These are phyloP conservation scores for Sugiyamaella americana DNA, from an alignment of 805 yeast genomes.

Conservation along the genomic window DNA sequence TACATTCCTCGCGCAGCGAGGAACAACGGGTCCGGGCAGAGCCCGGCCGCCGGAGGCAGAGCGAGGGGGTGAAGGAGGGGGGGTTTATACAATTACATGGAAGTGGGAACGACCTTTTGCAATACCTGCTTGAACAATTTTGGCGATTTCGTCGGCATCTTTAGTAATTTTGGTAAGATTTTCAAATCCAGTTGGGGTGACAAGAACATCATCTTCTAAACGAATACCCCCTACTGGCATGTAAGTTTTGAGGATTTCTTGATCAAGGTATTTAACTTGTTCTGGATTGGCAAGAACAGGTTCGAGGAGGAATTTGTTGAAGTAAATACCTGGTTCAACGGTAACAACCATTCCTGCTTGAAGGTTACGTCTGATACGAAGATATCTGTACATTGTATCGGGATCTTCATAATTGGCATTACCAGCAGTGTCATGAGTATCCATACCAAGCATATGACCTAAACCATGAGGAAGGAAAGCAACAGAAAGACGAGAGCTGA, in stretches of 20 bases:
- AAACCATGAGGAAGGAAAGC: slow-evolving; percentile 93
- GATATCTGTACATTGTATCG: slow-evolving; percentile 65
- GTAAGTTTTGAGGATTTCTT: slow-evolving; percentile 64
- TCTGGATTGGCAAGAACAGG: slow-evolving; percentile 43
- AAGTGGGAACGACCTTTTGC: slow-evolving; percentile 55
- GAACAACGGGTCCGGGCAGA: no score
- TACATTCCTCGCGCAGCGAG: no score
- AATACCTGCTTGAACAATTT: slow-evolving; percentile 62
- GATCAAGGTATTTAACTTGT: slow-evolving; percentile 54
- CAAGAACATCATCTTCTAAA: slow-evolving; percentile 86
- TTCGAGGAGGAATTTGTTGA: slow-evolving; percentile 73
- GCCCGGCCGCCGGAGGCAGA: no score
- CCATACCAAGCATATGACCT: slow-evolving; percentile 91
- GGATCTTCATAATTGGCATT: slow-evolving; percentile 77
- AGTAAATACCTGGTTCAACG: slow-evolving; percentile 92
- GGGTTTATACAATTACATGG: slow-evolving; percentile 49
- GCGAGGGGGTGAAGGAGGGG: no score
- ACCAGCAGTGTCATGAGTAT: slow-evolving; percentile 95
- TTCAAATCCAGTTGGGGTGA: slow-evolving; percentile 71
- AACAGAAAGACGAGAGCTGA: slow-evolving; percentile 61
- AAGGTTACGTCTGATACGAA: slow-evolving; percentile 73
- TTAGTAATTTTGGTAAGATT: slow-evolving; percentile 77
- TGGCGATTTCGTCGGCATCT: slow-evolving; percentile 76
- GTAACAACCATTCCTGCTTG: slow-evolving; percentile 80
- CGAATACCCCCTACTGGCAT: slow-evolving; percentile 95